Conservation (phyloP, 257 asterid genomes). For the Lavandula angustifolia region DNA sequence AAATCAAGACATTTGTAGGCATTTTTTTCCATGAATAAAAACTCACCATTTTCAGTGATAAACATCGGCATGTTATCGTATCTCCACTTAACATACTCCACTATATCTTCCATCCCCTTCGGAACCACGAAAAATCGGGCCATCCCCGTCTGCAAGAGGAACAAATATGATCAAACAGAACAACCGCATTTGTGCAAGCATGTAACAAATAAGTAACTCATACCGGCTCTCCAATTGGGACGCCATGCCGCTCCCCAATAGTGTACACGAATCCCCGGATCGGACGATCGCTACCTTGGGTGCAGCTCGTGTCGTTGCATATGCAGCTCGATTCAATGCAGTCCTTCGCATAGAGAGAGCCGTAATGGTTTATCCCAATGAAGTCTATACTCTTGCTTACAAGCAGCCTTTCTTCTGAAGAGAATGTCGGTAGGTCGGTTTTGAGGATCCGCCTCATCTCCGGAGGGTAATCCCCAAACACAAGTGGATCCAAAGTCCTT, state of each 20-base stretch:
- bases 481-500: conserved; percentile 69
- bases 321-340: conserved; percentile 55
- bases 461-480: conserved; percentile 74
- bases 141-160: conserved; percentile 55
- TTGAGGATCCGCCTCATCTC: conserved; percentile 71
- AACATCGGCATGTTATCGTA: conserved; percentile 69
- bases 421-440: conserved; percentile 54
- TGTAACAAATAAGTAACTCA: background rate
- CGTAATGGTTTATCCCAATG: conserved; percentile 72
- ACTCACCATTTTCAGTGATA: conserved; percentile 70
- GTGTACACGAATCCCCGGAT: conserved; percentile 55
- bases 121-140: conserved; percentile 54
- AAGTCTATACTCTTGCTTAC: conserved; percentile 62
- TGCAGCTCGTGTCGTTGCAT: conserved; percentile 48
- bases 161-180: background rate
- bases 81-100: conserved; percentile 55
- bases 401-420: conserved; percentile 53
- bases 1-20: no score
- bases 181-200: background rate
- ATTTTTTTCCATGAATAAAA: background rate
- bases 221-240: conserved; percentile 79
- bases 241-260: conserved; percentile 51
- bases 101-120: conserved; percentile 59
- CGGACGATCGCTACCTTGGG: conserved; percentile 53
- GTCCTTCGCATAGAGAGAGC: conserved; percentile 65